phyloP scores from a whole-genome alignment of 2,329 filamentous ascomycete species.

The Fusarium anthophilum region DNA sequence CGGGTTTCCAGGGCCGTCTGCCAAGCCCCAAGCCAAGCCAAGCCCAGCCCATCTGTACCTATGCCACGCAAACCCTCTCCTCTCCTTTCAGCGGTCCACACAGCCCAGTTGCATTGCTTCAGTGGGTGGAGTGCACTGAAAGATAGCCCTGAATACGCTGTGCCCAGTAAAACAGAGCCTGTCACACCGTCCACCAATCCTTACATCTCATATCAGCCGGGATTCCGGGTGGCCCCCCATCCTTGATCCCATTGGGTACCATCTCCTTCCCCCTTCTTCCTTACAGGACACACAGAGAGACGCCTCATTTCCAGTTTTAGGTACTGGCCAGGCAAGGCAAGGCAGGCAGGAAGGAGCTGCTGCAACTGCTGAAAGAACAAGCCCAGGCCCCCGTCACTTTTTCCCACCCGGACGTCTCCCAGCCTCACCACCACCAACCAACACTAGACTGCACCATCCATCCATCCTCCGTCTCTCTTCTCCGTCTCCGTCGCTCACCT shows the following conservation, averaged over 20 bases:
- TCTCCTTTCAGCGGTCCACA: slow-evolving; percentile 9
- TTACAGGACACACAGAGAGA: slow-evolving; percentile 10
- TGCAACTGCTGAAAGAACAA: slow-evolving; percentile 9
- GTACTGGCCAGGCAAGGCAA: slow-evolving; percentile 33
- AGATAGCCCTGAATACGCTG: slow-evolving; percentile 1
- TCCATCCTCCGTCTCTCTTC: slow-evolving; percentile 16
- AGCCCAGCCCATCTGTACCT: slow-evolving; percentile 13
- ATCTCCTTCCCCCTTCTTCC: slow-evolving; percentile 12
- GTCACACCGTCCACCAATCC: slow-evolving; percentile 1
- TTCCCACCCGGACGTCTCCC: slow-evolving; percentile 36
- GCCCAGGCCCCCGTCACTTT: slow-evolving; percentile 33
- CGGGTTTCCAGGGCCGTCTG: slow-evolving; percentile 27
- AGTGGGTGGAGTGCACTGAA: slow-evolving; percentile 28
- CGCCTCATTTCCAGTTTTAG: slow-evolving; percentile 44
- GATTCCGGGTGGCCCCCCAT: background rate
- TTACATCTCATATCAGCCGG: slow-evolving; percentile 7
- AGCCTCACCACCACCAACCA: slow-evolving; percentile 34
- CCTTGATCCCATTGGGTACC: slow-evolving; percentile 6
- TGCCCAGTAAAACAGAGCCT: slow-evolving; percentile 24
- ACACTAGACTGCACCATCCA: background rate
- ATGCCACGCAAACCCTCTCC: slow-evolving; percentile 30
- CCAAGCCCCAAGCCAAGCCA: slow-evolving; percentile 24
- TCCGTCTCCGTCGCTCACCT: slow-evolving; percentile 2
- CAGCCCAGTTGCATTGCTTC: slow-evolving; percentile 11
- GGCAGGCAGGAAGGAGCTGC: slow-evolving; percentile 1